These are phyloP conservation scores for Canavalia ensiformis DNA, from an alignment of 306 rosid genomes.

Conservation along the genomic window DNA sequence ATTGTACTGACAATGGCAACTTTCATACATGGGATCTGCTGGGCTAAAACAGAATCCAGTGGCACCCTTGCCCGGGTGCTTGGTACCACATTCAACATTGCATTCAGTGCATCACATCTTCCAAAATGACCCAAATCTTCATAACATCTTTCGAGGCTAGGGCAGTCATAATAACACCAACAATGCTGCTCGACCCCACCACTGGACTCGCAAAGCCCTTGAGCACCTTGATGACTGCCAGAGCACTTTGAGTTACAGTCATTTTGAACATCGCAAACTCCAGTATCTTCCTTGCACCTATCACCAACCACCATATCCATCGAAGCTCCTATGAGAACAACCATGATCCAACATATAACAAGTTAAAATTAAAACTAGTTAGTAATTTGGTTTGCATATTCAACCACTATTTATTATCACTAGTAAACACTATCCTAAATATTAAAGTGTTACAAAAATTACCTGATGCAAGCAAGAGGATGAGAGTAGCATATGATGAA, in stretches of 20 bases:
- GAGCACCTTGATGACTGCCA: not conserved
- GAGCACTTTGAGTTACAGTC: not conserved
- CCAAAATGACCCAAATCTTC: not conserved
- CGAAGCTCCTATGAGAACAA: not conserved
- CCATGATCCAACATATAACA: not conserved
- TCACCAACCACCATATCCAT: slow-evolving; percentile 11
- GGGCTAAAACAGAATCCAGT: too few species aligned
- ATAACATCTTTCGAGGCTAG: not conserved
- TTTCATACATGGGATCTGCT: too few species aligned
- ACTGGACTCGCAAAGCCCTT: not conserved
- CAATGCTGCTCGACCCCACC: not conserved
- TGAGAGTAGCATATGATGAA: not conserved
- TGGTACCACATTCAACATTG: not conserved
- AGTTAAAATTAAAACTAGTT: not conserved
- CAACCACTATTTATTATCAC: too few species aligned
- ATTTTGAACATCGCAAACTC: not conserved
- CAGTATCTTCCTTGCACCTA: not conserved
- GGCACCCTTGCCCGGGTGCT: not conserved
- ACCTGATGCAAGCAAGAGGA: not conserved
- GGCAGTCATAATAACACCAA: not conserved
- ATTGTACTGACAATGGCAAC: too few species aligned
- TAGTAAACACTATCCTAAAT: too few species aligned
- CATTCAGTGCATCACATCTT: not conserved
- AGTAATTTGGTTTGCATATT: too few species aligned
- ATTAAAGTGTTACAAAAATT: not conserved